These are phyloP conservation scores for Phytophthora macrochlamydospora DNA, from an alignment of 352 stramenopile genomes.

Conservation along the genomic window DNA sequence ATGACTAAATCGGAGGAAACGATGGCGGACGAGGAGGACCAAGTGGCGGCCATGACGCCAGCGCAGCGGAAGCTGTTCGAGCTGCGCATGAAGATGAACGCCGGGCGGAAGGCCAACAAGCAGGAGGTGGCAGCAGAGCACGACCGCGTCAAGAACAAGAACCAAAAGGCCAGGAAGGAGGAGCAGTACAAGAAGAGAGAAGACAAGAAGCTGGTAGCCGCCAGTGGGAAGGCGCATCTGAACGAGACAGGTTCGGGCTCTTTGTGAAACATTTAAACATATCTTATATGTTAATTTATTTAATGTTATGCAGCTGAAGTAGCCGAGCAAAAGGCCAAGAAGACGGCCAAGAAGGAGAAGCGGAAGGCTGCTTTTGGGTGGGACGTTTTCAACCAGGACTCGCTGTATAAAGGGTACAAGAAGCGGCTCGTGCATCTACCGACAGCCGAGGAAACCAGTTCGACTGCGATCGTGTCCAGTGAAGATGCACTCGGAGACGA, in stretches of 20 bases:
- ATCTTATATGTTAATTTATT: neutral
- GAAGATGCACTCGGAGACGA: slow-evolving; percentile 51
- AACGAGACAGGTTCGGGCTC: slow-evolving; percentile 59
- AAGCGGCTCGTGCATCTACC: slow-evolving; percentile 73
- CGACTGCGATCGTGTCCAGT: slow-evolving; percentile 12
- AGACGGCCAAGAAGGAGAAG: slow-evolving; percentile 76
- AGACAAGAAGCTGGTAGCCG: slow-evolving; percentile 54
- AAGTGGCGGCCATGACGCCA: slow-evolving; percentile 67
- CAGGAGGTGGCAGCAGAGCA: slow-evolving; percentile 78
- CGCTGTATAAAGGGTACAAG: slow-evolving; percentile 86
- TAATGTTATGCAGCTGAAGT: slow-evolving; percentile 43
- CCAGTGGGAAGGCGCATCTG: slow-evolving; percentile 59
- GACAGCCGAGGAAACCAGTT: slow-evolving; percentile 22
- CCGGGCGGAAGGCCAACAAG: slow-evolving; percentile 80
- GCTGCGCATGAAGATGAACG: slow-evolving; percentile 88
- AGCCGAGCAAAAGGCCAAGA: slow-evolving; percentile 64
- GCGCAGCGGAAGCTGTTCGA: slow-evolving; percentile 86
- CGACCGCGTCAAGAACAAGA: slow-evolving; percentile 66
- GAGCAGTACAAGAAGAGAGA: slow-evolving; percentile 59
- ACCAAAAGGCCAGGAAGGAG: slow-evolving; percentile 70
- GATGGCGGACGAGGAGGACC: slow-evolving; percentile 48
- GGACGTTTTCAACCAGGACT: slow-evolving; percentile 89
- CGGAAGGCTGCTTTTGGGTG: slow-evolving; percentile 81
- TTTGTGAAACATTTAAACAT: neutral
- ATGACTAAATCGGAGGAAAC: neutral